A percentile compares a stretch with the other conserved stretches of the same genome.
Evolutionary conservation across 305 asterid species (phyloP).

Genomic region (Solanum hybrid): DNA sequence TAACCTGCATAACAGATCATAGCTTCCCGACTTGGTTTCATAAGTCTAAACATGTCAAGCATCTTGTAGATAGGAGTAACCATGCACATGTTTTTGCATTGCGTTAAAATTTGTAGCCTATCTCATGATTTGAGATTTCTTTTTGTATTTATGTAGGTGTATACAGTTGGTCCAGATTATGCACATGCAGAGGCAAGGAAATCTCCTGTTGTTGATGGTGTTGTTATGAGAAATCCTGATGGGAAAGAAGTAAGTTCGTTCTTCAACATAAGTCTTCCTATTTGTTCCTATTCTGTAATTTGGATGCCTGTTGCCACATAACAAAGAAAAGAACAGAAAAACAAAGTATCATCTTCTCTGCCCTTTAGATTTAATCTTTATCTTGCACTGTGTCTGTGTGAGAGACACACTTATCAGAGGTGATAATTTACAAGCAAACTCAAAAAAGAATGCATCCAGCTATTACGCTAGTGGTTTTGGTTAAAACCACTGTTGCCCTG

Average conservation of each 20-base stretch:
- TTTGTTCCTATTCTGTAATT: not conserved
- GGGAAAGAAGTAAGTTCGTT: constrained; percentile 84
- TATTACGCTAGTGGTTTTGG: not conserved
- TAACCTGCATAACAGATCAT: not conserved
- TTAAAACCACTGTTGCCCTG: not conserved
- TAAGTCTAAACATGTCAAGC: not conserved
- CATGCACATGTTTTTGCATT: not conserved
- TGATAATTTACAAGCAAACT: not conserved
- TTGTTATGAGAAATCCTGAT: constrained; percentile 95
- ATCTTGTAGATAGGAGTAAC: not conserved
- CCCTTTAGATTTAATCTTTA: not conserved
- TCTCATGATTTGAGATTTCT: not conserved
- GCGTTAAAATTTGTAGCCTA: not conserved
- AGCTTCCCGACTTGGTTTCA: not conserved
- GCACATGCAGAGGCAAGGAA: constrained; percentile 99
- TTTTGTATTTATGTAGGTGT: constrained; percentile 40
- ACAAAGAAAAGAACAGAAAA: not conserved
- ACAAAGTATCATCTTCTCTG: not conserved
- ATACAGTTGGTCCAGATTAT: constrained; percentile 97
- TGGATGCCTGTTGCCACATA: not conserved
- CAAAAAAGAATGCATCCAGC: not conserved
- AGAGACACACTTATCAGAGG: not conserved
- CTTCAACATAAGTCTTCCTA: not conserved
- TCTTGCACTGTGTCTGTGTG: not conserved
- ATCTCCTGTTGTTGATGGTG: constrained; percentile 99